Evolutionary conservation across 208 protist genomes (phyloP).

Genomic region (Leptomonas pyrrhocoris): DNA sequence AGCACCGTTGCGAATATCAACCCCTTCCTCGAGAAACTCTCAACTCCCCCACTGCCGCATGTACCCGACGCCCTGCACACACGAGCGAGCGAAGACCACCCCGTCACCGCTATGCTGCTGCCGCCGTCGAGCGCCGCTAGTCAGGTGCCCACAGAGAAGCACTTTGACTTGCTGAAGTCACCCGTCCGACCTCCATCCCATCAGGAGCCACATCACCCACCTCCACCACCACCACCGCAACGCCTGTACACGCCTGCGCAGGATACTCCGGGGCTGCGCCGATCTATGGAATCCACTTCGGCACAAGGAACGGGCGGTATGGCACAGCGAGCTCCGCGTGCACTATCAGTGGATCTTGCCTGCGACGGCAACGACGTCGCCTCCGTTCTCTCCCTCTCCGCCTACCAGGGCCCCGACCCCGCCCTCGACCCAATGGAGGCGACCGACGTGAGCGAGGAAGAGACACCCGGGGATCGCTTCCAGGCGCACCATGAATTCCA

Average conservation of each 20-base stretch:
- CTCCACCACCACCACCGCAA: background rate
- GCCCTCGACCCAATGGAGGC: conserved; percentile 3
- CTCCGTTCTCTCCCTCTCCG: background rate
- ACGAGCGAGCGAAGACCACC: background rate
- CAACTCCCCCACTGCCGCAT: background rate
- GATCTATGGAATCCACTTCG: conserved; percentile 12
- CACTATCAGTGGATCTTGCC: background rate
- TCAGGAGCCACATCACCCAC: background rate
- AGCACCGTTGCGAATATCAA: conserved; percentile 8
- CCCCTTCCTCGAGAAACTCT: background rate
- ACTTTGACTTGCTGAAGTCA: background rate
- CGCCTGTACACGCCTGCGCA: background rate
- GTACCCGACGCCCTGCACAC: background rate
- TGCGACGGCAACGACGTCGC: background rate
- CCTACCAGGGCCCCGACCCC: conserved; percentile 9
- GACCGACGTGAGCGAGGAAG: conserved; percentile 23
- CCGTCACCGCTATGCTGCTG: background rate
- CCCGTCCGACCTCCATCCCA: background rate
- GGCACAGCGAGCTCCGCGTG: background rate
- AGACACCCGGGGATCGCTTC: conserved; percentile 59
- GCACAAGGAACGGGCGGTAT: background rate
- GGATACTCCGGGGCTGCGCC: conserved; percentile 4
- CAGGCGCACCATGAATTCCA: conserved; percentile 63
- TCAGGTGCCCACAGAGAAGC: background rate
- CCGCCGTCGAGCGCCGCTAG: background rate